Base-by-base conservation (phyloP, 2,329 filamentous ascomycete species). In the Atkinsonella texensis region DNA sequence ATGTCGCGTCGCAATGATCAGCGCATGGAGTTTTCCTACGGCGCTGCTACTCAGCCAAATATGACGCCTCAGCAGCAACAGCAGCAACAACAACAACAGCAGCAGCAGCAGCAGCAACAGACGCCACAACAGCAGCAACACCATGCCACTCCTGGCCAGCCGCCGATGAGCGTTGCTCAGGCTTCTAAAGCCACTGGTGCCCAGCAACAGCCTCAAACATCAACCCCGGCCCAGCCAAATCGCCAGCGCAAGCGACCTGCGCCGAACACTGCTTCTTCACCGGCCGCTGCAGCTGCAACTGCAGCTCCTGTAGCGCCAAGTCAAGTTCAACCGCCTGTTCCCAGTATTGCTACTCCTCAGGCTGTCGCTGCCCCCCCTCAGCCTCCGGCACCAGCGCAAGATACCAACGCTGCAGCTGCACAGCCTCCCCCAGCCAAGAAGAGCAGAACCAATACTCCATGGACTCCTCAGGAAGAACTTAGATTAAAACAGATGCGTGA, bases 391-490 rank as follows among this genome's bases (percentile, higher is more conserved):
- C 51, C 63, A n/a, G 54, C 51, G 38, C 65, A 68, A 17, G 65
- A 69, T 49, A 59, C 56, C 55, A 59, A 59, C 53, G 49, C 64
- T 50, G 49, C 67, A 53, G 51, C 58, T 52, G 43, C 59, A 45
- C 56, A 60, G 6, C 75, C 74, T 31, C 80, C 81, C 1, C 81
- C 82, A 7, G 74, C 80, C 46, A 98, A 97, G 74, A 96, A 96
- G 74, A 93, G 89, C 62, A 79, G 93, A 54, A 97, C 93, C n/a
- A 98, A 98, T 65, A 98, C 93, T 2, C 93, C 93, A 0, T 98
- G 93, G 93, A 96, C 90, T 2, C 88, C 91, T 2, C 87, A 87
- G 35, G 93, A 98, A 68, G 93, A 98, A 69, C 81, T 91, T 65
- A 77, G 89, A 45, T 73, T 98, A 60, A 97, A 97, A 75, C 82